phyloP scores from a whole-genome alignment of 768 basidiomycete species.

The Lentinus brumalis region DNA sequence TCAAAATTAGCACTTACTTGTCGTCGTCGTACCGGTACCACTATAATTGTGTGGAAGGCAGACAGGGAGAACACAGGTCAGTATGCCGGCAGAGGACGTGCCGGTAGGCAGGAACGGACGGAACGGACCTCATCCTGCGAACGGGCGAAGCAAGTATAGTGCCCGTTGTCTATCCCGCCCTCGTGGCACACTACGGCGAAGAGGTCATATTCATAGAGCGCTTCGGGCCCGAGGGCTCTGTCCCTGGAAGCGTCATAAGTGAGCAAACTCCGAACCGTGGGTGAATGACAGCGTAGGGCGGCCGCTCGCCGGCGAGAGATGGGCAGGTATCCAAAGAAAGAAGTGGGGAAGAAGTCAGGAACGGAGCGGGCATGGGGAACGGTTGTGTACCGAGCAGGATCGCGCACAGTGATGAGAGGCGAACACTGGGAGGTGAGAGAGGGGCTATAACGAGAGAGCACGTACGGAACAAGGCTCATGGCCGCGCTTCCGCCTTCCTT shows the following conservation, averaged over 20 bases:
- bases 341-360: background rate
- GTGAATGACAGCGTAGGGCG: background rate
- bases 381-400: background rate
- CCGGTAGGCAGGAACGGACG: background rate
- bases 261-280: background rate
- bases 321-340: background rate
- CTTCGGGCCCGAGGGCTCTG: constrained; percentile 57
- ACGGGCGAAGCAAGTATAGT: constrained; percentile 87
- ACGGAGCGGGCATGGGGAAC: background rate
- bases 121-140: constrained; percentile 78
- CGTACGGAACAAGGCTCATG: constrained; percentile 22
- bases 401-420: background rate
- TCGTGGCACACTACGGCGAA: constrained; percentile 95
- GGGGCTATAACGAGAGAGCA: background rate
- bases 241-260: background rate
- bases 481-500: constrained; percentile 28
- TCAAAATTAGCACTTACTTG: constrained; percentile 53
- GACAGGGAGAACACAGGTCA: background rate
- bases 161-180: constrained; percentile 92
- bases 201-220: constrained; percentile 86
- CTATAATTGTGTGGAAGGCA: constrained; percentile 36
- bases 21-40: constrained; percentile 97
- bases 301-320: background rate
- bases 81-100: background rate
- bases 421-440: background rate